Evolutionary conservation across 352 stramenopile species (phyloP), one percentile per base, ranked within the genome.

Genomic region (Phytophthora melonis): DNA sequence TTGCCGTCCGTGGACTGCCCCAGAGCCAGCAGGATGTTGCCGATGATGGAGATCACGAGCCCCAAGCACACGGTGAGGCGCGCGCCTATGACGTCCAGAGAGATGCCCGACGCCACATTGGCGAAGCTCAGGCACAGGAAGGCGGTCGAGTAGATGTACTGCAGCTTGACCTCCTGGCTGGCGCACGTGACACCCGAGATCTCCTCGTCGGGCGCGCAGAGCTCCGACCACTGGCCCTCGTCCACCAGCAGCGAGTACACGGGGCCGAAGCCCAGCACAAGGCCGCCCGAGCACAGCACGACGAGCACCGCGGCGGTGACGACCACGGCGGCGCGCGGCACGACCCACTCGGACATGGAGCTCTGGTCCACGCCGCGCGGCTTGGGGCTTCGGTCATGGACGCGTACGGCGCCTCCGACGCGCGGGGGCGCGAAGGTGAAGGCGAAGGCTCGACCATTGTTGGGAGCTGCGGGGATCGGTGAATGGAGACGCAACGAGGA

Each of bases 91-190:
- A 86, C 72, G 66, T 90, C 82, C 49, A 88, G 47, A 5, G 78
- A 68, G 11, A 90, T 21, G 5, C 82, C 80, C 41, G 86, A 90
- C 6, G 78, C 70, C 9, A 77, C 80, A 39, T 84, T 89, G 47
- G 78, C 78, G 39, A 81, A 67, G 65, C 80, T 88, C 27, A 88
- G 69, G 39, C 75, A 85, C 27, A 84, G 68, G 59, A 88, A 90
- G 23, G 61, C 70, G 11, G 82, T 83, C 18, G 78, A 87, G 70
- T 82, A 88, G 47, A 86, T 72, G 74, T 87, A 82, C 70, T 90
- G 82, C 63, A 89, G 66, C 30, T 74, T 67, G 11, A 85, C 70
- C 52, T 89, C 80, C 68, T 88, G 80, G 7, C 56, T 49, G 14
- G 82, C 78, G 53, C 82, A 88, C 50, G 68, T 82, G 19, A 74